These are phyloP conservation scores for Fonsecaea pugnacius DNA, from an alignment of 2,329 filamentous ascomycete genomes.

Conservation along the genomic window DNA sequence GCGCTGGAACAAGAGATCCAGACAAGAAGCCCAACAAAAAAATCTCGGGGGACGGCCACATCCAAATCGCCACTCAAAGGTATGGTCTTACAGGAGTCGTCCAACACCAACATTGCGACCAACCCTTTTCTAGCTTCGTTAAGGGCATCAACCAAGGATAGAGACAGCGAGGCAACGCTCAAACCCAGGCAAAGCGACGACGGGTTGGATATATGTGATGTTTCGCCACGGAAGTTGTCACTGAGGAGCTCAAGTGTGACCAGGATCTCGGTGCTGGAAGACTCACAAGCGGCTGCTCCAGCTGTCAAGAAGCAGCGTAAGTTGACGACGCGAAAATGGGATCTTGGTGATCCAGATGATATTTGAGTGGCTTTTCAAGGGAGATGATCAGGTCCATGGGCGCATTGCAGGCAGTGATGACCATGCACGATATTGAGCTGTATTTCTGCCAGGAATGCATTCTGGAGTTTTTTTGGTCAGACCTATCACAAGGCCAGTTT, in stretches of 20 bases:
- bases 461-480: too few species aligned
- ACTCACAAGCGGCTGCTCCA: slow-evolving; percentile 35
- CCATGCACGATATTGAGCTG: not conserved
- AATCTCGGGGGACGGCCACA: slow-evolving; percentile 37
- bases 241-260: slow-evolving; percentile 33
- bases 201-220: slow-evolving; percentile 26
- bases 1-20: slow-evolving; percentile 69
- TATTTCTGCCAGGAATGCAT: not conserved
- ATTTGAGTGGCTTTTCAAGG: slow-evolving; percentile 30
- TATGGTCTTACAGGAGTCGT: slow-evolving; percentile 31
- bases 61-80: slow-evolving; percentile 31
- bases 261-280: slow-evolving; percentile 14
- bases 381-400: not conserved
- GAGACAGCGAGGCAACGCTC: slow-evolving; percentile 31
- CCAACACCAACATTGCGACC: slow-evolving; percentile 32
- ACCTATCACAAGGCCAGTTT: too few species aligned
- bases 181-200: slow-evolving; percentile 26
- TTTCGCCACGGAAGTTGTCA: slow-evolving; percentile 36
- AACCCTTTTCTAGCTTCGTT: slow-evolving; percentile 35
- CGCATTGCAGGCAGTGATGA: not conserved
- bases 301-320: slow-evolving; percentile 49
- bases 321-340: slow-evolving; percentile 54
- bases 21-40: slow-evolving; percentile 66
- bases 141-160: slow-evolving; percentile 13
- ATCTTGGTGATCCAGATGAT: slow-evolving; percentile 51